These are phyloP conservation scores for Chaetomium globosum DNA, from an alignment of 2,329 filamentous ascomycete species.

Conservation along the genomic window DNA sequence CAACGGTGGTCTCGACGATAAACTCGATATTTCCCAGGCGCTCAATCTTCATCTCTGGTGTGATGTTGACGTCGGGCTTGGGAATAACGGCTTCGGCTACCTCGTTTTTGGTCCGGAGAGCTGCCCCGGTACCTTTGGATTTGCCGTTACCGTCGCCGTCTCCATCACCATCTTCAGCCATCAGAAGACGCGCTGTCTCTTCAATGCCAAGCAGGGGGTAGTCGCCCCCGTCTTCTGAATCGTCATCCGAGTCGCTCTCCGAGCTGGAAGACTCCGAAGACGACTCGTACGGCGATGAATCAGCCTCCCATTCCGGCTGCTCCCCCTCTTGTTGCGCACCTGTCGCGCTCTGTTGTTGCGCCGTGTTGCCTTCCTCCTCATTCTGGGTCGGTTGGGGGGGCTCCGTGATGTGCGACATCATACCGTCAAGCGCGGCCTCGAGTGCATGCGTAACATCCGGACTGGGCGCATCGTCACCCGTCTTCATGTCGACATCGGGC, in stretches of 20 bases:
- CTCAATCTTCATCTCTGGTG: conserved; percentile 73
- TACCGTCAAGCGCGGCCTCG: conserved; percentile 49
- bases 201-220: conserved; percentile 78
- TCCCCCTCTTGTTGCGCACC: conserved; percentile 32
- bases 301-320: conserved; percentile 80
- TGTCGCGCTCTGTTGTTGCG: conserved; percentile 21
- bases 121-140: conserved; percentile 45
- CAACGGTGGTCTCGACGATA: conserved; percentile 74
- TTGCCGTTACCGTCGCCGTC: conserved; percentile 59
- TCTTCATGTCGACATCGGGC: conserved; percentile 16
- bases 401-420: conserved; percentile 35
- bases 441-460: conserved; percentile 50
- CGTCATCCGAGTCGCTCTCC: conserved; percentile 60
- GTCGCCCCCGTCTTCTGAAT: conserved; percentile 59
- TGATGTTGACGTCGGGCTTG: conserved; percentile 78
- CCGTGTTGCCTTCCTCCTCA: conserved; percentile 22
- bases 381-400: conserved; percentile 13
- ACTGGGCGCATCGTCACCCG: conserved; percentile 30
- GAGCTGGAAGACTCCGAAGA: conserved; percentile 63
- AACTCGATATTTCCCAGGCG: conserved; percentile 75
- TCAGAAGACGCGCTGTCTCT: conserved; percentile 80
- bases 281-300: conserved; percentile 75
- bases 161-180: conserved; percentile 80
- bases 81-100: conserved; percentile 63
- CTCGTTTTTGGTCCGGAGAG: conserved; percentile 83